Percentiles rank a stretch among this genome's conserved stretches.
Conservation (phyloP, 2,329 filamentous ascomycete genomes). For the Botryotinia convoluta region DNA sequence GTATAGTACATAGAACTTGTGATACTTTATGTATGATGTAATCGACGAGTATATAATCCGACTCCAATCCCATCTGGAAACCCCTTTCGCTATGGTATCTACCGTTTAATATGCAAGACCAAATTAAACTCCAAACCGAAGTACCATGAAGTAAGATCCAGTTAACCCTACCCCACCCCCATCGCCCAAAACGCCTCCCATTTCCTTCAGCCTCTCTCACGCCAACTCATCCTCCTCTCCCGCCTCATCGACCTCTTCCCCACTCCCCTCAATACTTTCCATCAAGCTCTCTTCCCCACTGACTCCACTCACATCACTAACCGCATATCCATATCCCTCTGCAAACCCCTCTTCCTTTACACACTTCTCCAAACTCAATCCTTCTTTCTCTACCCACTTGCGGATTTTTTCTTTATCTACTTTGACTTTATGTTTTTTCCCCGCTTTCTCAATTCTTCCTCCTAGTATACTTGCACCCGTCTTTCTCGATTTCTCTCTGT, state of each 20-base stretch:
- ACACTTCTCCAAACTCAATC: conserved; percentile 65
- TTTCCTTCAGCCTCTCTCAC: too few relatives aligned
- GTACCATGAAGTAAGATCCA: not conserved
- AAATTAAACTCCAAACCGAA: not conserved
- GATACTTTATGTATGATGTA: not conserved
- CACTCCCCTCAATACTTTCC: conserved; percentile 6
- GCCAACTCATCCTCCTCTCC: not conserved
- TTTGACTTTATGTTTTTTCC: conserved; percentile 45
- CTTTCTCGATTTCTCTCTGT: conserved; percentile 41
- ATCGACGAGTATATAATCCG: not conserved
- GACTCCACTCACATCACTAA: conserved; percentile 29
- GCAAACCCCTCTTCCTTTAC: conserved; percentile 76
- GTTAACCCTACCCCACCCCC: not conserved
- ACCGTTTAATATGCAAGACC: not conserved
- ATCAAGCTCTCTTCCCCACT: not conserved
- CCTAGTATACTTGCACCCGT: conserved; percentile 28
- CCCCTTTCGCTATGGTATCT: not conserved
- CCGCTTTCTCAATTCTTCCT: conserved; percentile 40
- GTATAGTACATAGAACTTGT: not conserved
- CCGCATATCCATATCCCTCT: conserved; percentile 57
- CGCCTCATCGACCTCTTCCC: conserved; percentile 29
- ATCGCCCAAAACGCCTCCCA: not conserved
- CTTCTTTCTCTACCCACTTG: conserved; percentile 66
- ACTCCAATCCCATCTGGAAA: not conserved
- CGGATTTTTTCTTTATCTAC: conserved; percentile 54